Evolutionary conservation across 2,329 filamentous ascomycete species (phyloP), one percentile per base, ranked within the genome.

Genomic region (Ophiostoma populinum): DNA sequence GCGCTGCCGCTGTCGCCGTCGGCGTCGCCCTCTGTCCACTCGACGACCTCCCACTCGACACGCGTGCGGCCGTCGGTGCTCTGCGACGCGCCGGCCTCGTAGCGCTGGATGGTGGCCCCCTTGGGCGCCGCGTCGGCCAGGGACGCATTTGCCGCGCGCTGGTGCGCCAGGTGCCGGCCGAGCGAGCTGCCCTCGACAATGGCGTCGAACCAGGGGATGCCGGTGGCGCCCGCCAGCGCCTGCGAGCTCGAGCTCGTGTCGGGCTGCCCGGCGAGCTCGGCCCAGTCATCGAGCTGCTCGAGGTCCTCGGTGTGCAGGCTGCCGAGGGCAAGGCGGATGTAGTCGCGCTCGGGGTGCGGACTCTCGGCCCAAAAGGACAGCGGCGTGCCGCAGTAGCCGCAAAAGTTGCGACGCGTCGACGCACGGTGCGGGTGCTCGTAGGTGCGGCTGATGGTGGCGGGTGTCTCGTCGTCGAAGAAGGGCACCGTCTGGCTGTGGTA

Each of bases 321-420:
- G 5, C 81, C 81, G n/a, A 93, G 60, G 0, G 83, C 80, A 38
- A 93, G 61, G 40, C 74, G 75, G 57, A 94, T 83, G 50, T 70
- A 87, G 7, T 85, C 73, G 10, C 77, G 76, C 51, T 90, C 80
- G 34, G 62, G 63, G 1, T 55, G 58, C 0, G 80, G 78, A 17
- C 70, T 56, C 53, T 92, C 85, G 31, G 74, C 77, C 83, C 83
- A 93, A 46, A 77, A 82, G 0, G 77, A 78, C 36, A 94, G 60
- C 10, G 80, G 79, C 0, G 85, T 92, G 35, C 86, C 86, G 52
- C 86, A 93, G 58, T 80, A 92, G 17, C 86, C 86, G 56, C 86
- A 94, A 55, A 94, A 94, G 45, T 83, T 70, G 33, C 81, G 73
- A 51, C 78, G 73, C 1, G 70, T 62, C 46, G 67, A 57, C 22